Evolutionary conservation across 495 filamentous ascomycete genomes (phyloP).

Genomic region (Chaetomium fimeti): DNA sequence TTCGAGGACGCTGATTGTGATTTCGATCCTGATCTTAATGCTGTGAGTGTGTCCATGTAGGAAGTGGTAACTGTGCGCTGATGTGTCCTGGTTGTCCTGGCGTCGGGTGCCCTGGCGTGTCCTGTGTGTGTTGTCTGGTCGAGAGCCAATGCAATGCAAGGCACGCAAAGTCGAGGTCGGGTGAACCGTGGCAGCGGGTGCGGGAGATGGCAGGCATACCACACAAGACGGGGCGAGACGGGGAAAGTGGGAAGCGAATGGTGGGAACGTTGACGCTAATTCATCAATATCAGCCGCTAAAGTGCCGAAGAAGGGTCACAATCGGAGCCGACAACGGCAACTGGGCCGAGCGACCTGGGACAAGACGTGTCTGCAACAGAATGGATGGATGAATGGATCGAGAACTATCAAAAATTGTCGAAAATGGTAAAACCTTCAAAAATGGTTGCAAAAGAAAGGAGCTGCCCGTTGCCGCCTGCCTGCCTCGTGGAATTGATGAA

Average conservation of each 20-base stretch:
- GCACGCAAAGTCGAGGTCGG: not conserved
- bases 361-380: too few relatives aligned
- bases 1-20: not conserved
- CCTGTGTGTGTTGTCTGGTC: not conserved
- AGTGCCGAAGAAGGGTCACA: conserved; percentile 9
- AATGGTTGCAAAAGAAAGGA: not conserved
- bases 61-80: too few relatives aligned
- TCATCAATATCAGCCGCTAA: not conserved
- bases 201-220: not conserved
- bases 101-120: not conserved
- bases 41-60: too few relatives aligned
- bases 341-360: conserved; percentile 10
- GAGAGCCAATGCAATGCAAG: not conserved
- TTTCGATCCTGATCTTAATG: too few relatives aligned
- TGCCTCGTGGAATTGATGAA: conserved; percentile 13
- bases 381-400: not conserved
- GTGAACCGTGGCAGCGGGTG: conserved; percentile 7
- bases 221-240: not conserved
- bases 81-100: not conserved
- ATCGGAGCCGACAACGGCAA: conserved; percentile 6
- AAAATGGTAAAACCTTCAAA: too few relatives aligned
- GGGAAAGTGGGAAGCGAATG: not conserved
- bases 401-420: not conserved
- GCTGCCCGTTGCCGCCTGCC: not conserved
- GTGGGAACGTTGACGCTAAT: not conserved